Evolutionary conservation across 345 rosid genomes (phyloP).

Genomic region (Salix koriyanagi): DNA sequence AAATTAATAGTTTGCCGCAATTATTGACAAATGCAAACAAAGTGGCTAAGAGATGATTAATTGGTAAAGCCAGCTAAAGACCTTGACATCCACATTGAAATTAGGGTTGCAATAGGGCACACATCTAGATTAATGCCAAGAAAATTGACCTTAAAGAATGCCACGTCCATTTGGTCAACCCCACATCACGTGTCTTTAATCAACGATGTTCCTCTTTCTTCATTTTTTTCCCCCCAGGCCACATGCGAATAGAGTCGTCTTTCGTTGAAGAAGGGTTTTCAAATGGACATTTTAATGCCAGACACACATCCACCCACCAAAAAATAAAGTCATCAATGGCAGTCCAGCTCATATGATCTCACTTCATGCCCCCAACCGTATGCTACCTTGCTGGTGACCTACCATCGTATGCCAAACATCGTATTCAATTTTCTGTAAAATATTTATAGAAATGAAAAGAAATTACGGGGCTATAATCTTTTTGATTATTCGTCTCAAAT

Average conservation of each 20-base stretch:
- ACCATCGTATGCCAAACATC: too few species aligned
- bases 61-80: too few species aligned
- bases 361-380: too few species aligned
- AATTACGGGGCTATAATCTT: too few species aligned
- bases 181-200: neutral
- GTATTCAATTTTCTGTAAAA: too few species aligned
- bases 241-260: neutral
- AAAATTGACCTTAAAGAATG: neutral
- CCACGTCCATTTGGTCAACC: neutral
- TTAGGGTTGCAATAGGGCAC: neutral
- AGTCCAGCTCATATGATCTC: too few species aligned
- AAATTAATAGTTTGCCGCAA: neutral
- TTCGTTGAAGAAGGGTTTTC: neutral
- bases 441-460: too few species aligned
- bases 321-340: too few species aligned
- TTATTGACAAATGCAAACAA: neutral
- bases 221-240: too few species aligned
- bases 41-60: too few species aligned
- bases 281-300: neutral
- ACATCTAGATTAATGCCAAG: neutral
- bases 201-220: neutral
- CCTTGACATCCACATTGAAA: neutral
- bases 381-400: too few species aligned
- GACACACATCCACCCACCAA: neutral
- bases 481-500: too few species aligned